Evolutionary conservation across 768 basidiomycete genomes (phyloP).

Genomic region (Coprinopsis sp.): DNA sequence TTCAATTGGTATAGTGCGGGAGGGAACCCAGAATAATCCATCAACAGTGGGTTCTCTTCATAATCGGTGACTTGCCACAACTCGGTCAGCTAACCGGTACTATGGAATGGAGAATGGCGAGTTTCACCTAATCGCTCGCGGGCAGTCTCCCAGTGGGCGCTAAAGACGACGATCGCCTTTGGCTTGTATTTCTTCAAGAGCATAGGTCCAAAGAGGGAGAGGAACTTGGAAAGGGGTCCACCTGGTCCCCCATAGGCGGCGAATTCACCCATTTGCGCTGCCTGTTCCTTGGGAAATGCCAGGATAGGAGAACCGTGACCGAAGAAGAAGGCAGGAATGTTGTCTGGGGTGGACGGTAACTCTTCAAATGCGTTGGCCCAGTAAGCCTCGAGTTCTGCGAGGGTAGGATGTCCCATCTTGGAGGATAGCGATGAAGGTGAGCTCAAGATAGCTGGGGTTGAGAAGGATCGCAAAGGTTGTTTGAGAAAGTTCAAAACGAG

Average conservation of each 20-base stretch:
- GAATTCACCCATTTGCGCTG: slow-evolving; percentile 15
- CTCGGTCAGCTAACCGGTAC: slow-evolving; percentile 1
- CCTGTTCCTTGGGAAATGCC: slow-evolving; percentile 29
- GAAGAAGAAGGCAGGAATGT: slow-evolving; percentile 75
- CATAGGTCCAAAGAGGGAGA: slow-evolving; percentile 60
- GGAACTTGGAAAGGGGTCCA: slow-evolving; percentile 53
- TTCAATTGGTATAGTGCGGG: slow-evolving; percentile 54
- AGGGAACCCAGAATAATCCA: slow-evolving; percentile 72
- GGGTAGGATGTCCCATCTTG: slow-evolving; percentile 22
- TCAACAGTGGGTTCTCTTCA: slow-evolving; percentile 64
- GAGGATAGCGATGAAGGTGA: not conserved
- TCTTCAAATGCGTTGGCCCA: slow-evolving; percentile 53
- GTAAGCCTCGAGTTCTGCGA: slow-evolving; percentile 16
- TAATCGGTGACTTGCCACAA: slow-evolving; percentile 62
- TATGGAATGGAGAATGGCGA: slow-evolving; percentile 11
- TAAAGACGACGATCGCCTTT: slow-evolving; percentile 76
- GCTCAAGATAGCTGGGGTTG: too few relatives aligned
- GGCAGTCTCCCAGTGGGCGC: slow-evolving; percentile 75
- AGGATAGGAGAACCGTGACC: slow-evolving; percentile 62
- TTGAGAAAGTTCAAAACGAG: too few relatives aligned
- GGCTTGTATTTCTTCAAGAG: slow-evolving; percentile 69
- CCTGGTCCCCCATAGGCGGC: slow-evolving; percentile 38
- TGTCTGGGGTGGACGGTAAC: slow-evolving; percentile 51
- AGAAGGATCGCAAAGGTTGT: not conserved
- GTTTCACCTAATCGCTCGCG: slow-evolving; percentile 56